Base-by-base conservation (phyloP, 2,329 filamentous ascomycete species). In the Colletotrichum sp. region DNA sequence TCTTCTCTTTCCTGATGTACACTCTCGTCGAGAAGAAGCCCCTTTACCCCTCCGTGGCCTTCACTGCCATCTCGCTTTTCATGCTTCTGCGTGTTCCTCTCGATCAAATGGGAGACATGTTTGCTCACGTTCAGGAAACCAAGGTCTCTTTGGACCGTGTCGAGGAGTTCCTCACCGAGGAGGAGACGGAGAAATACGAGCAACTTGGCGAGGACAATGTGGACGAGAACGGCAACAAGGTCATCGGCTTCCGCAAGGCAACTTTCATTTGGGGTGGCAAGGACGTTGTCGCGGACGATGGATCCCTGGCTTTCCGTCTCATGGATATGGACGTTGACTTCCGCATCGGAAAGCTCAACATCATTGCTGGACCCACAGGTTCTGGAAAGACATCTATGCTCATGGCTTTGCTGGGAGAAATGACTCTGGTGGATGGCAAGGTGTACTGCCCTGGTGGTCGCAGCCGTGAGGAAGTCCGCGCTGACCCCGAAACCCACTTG, bases 141-240 rank as follows among this genome's bases (percentile, higher is more conserved):
- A 98, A 98, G 86, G 96, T 99, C 24, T 99, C 97, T 0, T 93
- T 99, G 68, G 96, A 98, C 81, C 96, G 97, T 88, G 95, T 99
- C 9, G 96, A 99, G 82, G 95, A 98, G 80, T 99, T 98, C 81
- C 86, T 99, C 57, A 93, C 90, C 73, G 97, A 99, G 83, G 96
- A 97, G 9, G 97, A 99, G 86, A 99, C 97, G 0, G 95, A 98
- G 75, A 99, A 99, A 84, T 99, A 98, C 82, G 89, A 91, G 49
- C 97, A 99, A 82, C 90, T 99, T 2, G 91, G 93, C 15, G 87
- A 92, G 32, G 92, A 94, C 77, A 94, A 94, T 76, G 84, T 92
- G 28, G 92, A 95, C 78, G 91, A 94, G 69, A 86, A 93, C 16
- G 94, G 94, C 30, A 89, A 94, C 66, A 90, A 93, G 44, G 89